These are phyloP conservation scores for Ruellia speciosa DNA, from an alignment of 305 asterid genomes.

Conservation along the genomic window DNA sequence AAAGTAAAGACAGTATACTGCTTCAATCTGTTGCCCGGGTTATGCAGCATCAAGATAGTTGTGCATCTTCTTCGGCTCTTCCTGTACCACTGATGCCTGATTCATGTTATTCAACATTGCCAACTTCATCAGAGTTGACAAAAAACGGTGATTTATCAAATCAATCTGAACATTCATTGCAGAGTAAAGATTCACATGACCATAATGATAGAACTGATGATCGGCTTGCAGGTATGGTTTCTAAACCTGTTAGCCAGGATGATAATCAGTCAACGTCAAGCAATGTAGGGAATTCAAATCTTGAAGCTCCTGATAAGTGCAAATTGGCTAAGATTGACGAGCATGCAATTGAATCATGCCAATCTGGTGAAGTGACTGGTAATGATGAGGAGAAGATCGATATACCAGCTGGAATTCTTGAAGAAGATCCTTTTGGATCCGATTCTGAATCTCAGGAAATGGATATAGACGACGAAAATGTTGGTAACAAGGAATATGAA, in stretches of 20 bases:
- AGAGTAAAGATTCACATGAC: conserved; percentile 26
- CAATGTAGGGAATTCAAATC: conserved; percentile 24
- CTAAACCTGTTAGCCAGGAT: conserved; percentile 23
- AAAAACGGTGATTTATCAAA: conserved; percentile 29
- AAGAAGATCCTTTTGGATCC: conserved; percentile 44
- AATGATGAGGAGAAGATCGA: conserved; percentile 41
- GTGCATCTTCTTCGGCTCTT: conserved; percentile 42
- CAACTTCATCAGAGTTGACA: conserved; percentile 44
- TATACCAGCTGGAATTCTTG: conserved; percentile 35
- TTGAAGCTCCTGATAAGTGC: conserved; percentile 28
- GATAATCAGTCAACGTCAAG: conserved; percentile 24
- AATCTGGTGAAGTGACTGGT: conserved; percentile 29
- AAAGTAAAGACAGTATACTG: conserved; percentile 17
- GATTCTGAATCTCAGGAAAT: conserved; percentile 47
- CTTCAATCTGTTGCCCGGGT: conserved; percentile 31
- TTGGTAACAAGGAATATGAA: conserved; percentile 43
- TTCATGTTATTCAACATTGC: conserved; percentile 29
- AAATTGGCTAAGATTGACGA: conserved; percentile 25
- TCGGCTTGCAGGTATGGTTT: conserved; percentile 20
- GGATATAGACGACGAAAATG: conserved; percentile 23
- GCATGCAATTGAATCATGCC: conserved; percentile 24
- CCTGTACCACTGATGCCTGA: conserved; percentile 41
- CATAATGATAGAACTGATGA: conserved; percentile 23
- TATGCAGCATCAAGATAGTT: conserved; percentile 47
- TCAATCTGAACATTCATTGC: conserved; percentile 43